These are phyloP conservation scores for Hevea brasiliensis DNA, from an alignment of 345 rosid genomes.

Conservation along the genomic window DNA sequence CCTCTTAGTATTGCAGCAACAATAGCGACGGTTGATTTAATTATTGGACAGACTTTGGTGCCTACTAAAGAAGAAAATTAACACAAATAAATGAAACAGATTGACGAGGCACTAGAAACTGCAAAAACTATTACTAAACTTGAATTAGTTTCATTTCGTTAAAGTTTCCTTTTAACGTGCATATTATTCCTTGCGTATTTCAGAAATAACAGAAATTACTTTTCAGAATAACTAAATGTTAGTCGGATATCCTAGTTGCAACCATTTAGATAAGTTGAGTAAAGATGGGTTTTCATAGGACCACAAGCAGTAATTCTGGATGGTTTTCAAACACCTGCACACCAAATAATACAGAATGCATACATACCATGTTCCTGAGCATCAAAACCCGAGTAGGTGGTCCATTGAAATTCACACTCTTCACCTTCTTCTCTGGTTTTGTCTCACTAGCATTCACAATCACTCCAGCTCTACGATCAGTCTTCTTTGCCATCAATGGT, in stretches of 20 bases:
- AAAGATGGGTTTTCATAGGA: background rate
- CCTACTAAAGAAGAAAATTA: background rate
- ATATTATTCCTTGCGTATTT: background rate
- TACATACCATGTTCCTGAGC: slow-evolving; percentile 85
- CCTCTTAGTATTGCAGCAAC: background rate
- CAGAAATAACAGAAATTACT: background rate
- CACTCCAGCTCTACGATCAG: slow-evolving; percentile 97
- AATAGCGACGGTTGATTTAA: background rate
- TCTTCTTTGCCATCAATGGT: slow-evolving; percentile 96
- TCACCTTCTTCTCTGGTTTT: slow-evolving; percentile 83
- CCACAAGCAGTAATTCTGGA: background rate
- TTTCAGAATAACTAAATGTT: background rate
- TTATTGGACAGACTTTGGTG: background rate
- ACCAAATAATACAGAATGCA: background rate
- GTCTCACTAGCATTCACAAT: slow-evolving; percentile 87
- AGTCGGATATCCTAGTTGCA: background rate
- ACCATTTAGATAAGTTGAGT: background rate
- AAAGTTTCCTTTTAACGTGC: background rate
- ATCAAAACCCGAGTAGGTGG: slow-evolving; percentile 82
- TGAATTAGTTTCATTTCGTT: background rate
- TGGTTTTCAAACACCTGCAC: background rate
- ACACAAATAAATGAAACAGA: background rate
- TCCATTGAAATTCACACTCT: slow-evolving; percentile 80
- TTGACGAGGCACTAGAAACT: background rate
- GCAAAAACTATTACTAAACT: background rate